A percentile compares a stretch with the other conserved stretches of the same genome.
These are phyloP conservation scores for Lactarius sp. DNA, from an alignment of 768 basidiomycete genomes.

Conservation along the genomic window DNA sequence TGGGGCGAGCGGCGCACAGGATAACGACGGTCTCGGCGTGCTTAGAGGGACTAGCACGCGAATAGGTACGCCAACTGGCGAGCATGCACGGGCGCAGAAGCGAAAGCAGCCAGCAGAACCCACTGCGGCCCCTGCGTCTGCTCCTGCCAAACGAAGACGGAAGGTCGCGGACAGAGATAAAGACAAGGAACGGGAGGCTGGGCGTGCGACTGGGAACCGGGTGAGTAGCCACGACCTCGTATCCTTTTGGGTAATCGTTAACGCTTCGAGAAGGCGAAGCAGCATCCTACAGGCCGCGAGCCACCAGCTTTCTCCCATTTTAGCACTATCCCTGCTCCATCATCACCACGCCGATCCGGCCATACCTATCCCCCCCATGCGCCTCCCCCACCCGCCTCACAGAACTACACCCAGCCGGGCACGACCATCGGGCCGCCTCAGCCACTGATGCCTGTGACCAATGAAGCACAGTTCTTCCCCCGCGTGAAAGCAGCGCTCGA, in stretches of 20 bases:
- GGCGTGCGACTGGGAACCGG: conserved; percentile 22
- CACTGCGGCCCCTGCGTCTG: conserved; percentile 28
- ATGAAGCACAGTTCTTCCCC: conserved; percentile 84
- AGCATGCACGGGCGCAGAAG: conserved; percentile 40
- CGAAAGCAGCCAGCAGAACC: conserved; percentile 30
- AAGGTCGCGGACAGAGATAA: conserved; percentile 47
- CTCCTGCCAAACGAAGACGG: conserved; percentile 67
- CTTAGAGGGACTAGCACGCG: conserved; percentile 26
- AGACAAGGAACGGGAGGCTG: conserved; percentile 33
- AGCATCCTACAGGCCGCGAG: conserved; percentile 27
- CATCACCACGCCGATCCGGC: conserved; percentile 30
- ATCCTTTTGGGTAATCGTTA: neutral
- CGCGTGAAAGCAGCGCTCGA: conserved; percentile 73
- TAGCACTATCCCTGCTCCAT: conserved; percentile 28
- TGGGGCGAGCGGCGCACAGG: conserved; percentile 27
- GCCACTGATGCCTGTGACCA: conserved; percentile 25
- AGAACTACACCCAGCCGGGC: conserved; percentile 6
- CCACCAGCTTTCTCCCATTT: conserved; percentile 29
- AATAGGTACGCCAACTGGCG: conserved; percentile 29
- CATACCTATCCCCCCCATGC: conserved; percentile 22
- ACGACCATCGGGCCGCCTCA: conserved; percentile 18
- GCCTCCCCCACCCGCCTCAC: conserved; percentile 12
- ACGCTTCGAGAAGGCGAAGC: conserved; percentile 28
- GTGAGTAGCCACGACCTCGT: conserved; percentile 16
- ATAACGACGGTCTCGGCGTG: conserved; percentile 9